Evolutionary conservation across 257 asterid genomes (phyloP).

Genomic region (Capsicum baccatum): DNA sequence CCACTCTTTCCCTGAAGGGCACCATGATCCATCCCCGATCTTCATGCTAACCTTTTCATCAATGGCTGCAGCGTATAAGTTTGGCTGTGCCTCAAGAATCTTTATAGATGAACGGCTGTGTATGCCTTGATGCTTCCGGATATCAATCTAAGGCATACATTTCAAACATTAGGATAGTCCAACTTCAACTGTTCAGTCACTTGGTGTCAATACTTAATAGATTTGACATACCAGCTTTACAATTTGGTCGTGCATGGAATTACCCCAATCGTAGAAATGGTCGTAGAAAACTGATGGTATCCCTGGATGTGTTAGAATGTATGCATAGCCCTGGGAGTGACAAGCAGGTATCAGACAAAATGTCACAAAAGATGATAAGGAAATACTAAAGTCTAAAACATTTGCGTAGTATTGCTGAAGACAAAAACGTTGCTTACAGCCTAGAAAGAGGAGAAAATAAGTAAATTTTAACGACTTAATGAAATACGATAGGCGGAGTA

Average conservation of each 20-base stretch:
- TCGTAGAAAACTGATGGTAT: conserved; percentile 86
- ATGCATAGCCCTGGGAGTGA: conserved; percentile 71
- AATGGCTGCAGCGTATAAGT: conserved; percentile 78
- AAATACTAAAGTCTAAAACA: neutral
- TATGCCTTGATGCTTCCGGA: conserved; percentile 68
- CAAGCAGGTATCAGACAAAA: neutral
- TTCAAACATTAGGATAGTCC: neutral
- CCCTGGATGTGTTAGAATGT: conserved; percentile 94
- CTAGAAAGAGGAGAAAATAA: neutral
- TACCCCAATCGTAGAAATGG: conserved; percentile 84
- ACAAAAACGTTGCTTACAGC: neutral
- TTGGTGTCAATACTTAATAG: neutral
- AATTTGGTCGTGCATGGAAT: conserved; percentile 67
- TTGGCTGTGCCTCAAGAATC: conserved; percentile 75
- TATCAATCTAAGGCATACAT: conserved; percentile 56
- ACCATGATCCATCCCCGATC: conserved; percentile 93
- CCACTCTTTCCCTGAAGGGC: conserved; percentile 90
- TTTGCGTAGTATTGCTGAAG: neutral
- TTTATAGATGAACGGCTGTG: conserved; percentile 70
- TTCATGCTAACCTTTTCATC: conserved; percentile 83
- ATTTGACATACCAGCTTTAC: conserved; percentile 73
- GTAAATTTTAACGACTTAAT: neutral
- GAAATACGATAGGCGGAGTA: neutral
- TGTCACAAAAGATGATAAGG: neutral
- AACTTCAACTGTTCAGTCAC: neutral